A percentile compares a stretch with the other conserved stretches of the same genome.
Conservation (phyloP, 148 eudicot species). For the Dysphania ambrosioides region DNA sequence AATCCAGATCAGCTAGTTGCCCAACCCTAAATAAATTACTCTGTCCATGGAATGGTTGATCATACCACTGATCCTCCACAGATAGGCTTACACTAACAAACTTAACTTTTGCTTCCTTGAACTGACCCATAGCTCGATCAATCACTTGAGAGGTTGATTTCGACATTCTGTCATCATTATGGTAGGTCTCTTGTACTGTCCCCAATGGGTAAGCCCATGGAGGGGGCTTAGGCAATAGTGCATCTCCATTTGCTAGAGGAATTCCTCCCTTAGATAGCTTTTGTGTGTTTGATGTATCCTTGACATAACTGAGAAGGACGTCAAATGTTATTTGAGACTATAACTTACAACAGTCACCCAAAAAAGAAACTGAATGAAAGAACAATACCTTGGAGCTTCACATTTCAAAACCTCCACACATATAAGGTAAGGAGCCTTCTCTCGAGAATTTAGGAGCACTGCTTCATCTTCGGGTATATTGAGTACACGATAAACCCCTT, state of each 20-base stretch:
- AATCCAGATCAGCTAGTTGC: slow-evolving; percentile 49
- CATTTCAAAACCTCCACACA: slow-evolving; percentile 89
- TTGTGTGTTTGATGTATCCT: slow-evolving; percentile 59
- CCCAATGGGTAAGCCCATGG: slow-evolving; percentile 95
- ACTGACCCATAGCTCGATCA: slow-evolving; percentile 90
- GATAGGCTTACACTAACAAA: slow-evolving; percentile 72
- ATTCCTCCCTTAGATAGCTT: slow-evolving; percentile 91
- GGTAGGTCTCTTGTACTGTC: slow-evolving; percentile 60
- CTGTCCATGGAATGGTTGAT: slow-evolving; percentile 40
- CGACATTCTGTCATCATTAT: slow-evolving; percentile 83
- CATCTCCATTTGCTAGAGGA: slow-evolving; percentile 94
- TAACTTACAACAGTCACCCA: not conserved
- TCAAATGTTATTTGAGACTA: not conserved
- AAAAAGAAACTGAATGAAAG: not conserved
- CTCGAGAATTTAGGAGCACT: slow-evolving; percentile 86
- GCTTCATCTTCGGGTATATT: slow-evolving; percentile 97
- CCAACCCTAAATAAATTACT: slow-evolving; percentile 35
- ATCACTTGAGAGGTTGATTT: slow-evolving; percentile 89
- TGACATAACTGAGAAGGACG: slow-evolving; percentile 39
- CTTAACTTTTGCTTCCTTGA: slow-evolving; percentile 82
- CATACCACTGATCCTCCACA: slow-evolving; percentile 53
- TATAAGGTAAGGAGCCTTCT: slow-evolving; percentile 92
- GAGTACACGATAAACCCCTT: slow-evolving; percentile 81
- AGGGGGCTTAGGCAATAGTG: slow-evolving; percentile 85
- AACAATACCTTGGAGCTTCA: slow-evolving; percentile 67